These are phyloP conservation scores for Platanthera guangdongensis DNA, from an alignment of 106 monocot species.

Conservation along the genomic window DNA sequence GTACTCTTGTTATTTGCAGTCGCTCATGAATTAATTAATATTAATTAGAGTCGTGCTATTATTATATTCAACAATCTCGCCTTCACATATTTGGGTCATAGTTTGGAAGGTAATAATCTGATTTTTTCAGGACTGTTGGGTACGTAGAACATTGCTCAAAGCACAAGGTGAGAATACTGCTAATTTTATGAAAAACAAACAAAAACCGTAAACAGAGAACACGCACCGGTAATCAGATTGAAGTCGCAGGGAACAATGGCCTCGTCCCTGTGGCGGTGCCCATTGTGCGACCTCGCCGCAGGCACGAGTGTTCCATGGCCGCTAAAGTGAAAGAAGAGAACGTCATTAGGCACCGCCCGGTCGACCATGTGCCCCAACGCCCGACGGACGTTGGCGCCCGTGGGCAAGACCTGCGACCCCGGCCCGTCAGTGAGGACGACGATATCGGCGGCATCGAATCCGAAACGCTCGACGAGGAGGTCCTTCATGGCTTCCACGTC, in stretches of 20 bases:
- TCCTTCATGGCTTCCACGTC: slow-evolving; percentile 56
- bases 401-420: slow-evolving; percentile 30
- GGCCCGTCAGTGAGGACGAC: slow-evolving; percentile 46
- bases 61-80: too few species aligned
- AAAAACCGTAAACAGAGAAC: background rate
- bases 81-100: too few species aligned
- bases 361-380: slow-evolving; percentile 33
- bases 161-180: too few species aligned
- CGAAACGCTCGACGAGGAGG: slow-evolving; percentile 40
- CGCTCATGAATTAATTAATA: too few species aligned
- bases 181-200: background rate
- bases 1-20: too few species aligned
- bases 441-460: slow-evolving; percentile 38
- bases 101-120: too few species aligned
- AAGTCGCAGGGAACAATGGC: slow-evolving; percentile 78
- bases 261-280: slow-evolving; percentile 27
- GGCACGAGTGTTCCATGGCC: slow-evolving; percentile 77
- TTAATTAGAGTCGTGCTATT: too few species aligned
- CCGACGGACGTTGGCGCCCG: slow-evolving; percentile 47
- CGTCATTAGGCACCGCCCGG: slow-evolving; percentile 42
- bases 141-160: too few species aligned
- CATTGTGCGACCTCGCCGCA: slow-evolving; percentile 12
- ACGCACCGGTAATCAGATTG: slow-evolving; percentile 67
- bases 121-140: too few species aligned
- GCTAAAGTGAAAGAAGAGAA: slow-evolving; percentile 80